Evolutionary conservation across 1,139 yeast genomes (phyloP).

Genomic region (Zygosaccharomyces sapae): DNA sequence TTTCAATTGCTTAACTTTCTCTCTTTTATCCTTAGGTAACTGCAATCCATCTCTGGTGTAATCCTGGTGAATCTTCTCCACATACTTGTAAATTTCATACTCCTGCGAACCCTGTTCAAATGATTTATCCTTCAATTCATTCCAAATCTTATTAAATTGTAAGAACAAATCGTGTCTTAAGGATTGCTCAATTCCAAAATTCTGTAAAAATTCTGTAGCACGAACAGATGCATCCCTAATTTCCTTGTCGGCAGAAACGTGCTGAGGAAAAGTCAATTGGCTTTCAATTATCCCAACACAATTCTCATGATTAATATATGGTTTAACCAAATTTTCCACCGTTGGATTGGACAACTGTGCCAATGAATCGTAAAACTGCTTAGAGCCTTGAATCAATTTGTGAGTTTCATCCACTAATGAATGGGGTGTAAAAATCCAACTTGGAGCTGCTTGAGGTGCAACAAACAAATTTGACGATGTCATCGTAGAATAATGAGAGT

Average conservation of each 20-base stretch:
- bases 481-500: slow-evolving; percentile 1
- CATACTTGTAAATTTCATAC: slow-evolving; percentile 53
- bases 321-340: slow-evolving; percentile 51
- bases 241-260: slow-evolving; percentile 59
- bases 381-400: slow-evolving; percentile 44
- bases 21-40: slow-evolving; percentile 51
- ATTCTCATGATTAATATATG: slow-evolving; percentile 50
- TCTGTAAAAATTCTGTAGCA: slow-evolving; percentile 55
- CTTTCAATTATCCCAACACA: slow-evolving; percentile 42
- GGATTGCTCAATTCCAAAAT: slow-evolving; percentile 58
- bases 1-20: slow-evolving; percentile 53
- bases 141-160: slow-evolving; percentile 51
- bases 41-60: slow-evolving; percentile 67
- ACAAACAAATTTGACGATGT: slow-evolving; percentile 10
- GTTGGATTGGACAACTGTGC: slow-evolving; percentile 50
- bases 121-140: slow-evolving; percentile 32
- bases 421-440: slow-evolving; percentile 59
- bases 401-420: slow-evolving; percentile 45
- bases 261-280: slow-evolving; percentile 61
- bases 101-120: slow-evolving; percentile 38
- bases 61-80: slow-evolving; percentile 52
- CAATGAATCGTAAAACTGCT: slow-evolving; percentile 49
- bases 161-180: slow-evolving; percentile 65
- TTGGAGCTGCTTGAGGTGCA: slow-evolving; percentile 46
- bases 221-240: slow-evolving; percentile 67